Conservation (phyloP, 768 basidiomycete species). For the Infundibulicybe gibba region DNA sequence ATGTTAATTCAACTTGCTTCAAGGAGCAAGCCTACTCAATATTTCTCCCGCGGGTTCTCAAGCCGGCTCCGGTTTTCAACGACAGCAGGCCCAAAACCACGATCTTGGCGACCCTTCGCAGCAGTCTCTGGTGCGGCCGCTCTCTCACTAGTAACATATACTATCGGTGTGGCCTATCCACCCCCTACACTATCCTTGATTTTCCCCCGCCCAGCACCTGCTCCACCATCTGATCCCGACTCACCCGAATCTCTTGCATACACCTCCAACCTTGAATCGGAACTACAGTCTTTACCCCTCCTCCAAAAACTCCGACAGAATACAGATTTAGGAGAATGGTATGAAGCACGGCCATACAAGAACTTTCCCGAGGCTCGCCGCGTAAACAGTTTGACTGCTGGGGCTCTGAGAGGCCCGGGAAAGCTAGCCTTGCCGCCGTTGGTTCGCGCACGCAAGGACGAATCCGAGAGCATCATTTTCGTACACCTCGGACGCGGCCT, state of each 20-base stretch:
- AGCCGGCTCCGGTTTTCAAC: background rate
- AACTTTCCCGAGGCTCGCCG: constrained; percentile 67
- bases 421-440: constrained; percentile 80
- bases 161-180: constrained; percentile 69
- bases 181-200: constrained; percentile 63
- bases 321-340: constrained; percentile 59
- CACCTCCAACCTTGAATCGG: constrained; percentile 57
- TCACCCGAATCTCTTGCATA: constrained; percentile 58
- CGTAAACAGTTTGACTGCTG: constrained; percentile 82
- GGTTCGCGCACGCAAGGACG: constrained; percentile 70
- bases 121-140: constrained; percentile 26
- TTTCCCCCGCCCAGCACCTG: constrained; percentile 74
- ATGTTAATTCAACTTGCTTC: too few species aligned
- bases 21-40: too few species aligned
- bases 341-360: constrained; percentile 73
- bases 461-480: constrained; percentile 66
- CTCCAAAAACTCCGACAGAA: constrained; percentile 47
- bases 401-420: constrained; percentile 84
- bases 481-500: constrained; percentile 82
- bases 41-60: too few species aligned
- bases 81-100: constrained; percentile 4
- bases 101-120: constrained; percentile 18
- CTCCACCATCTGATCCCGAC: constrained; percentile 51
- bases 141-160: constrained; percentile 36
- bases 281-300: constrained; percentile 61